Evolutionary conservation across 31 red algal genomes (phyloP).

Genomic region (Odonthalia washingtoniensis): DNA sequence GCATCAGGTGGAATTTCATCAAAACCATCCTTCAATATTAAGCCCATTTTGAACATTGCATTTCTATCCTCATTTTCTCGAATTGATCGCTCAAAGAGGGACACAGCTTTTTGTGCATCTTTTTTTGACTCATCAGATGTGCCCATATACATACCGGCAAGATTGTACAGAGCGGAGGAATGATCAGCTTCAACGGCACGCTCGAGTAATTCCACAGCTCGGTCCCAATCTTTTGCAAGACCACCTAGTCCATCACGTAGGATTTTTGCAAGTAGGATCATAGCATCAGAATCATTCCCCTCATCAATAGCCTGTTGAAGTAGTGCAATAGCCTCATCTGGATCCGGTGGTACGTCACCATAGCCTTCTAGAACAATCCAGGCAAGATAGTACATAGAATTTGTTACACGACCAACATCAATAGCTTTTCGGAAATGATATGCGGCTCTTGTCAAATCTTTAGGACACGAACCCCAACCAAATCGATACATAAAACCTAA

Average conservation of each 20-base stretch:
- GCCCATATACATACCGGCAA: neutral
- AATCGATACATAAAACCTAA: neutral
- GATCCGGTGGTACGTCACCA: neutral
- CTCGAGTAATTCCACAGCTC: constrained; percentile 21
- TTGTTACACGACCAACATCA: constrained; percentile 7
- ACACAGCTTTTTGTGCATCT: neutral
- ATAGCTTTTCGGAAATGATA: neutral
- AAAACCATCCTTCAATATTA: neutral
- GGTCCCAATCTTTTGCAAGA: neutral
- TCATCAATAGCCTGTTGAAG: neutral
- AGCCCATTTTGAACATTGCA: neutral
- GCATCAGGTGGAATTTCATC: neutral
- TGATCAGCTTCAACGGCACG: constrained; percentile 13
- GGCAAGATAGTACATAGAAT: constrained; percentile 44
- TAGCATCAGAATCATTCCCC: constrained; percentile 21
- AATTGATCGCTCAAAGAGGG: neutral
- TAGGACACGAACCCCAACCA: neutral
- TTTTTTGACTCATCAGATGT: neutral
- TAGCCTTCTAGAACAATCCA: constrained; percentile 1
- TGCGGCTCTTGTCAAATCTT: neutral
- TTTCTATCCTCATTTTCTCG: neutral
- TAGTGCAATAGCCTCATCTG: neutral
- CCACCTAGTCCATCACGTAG: neutral
- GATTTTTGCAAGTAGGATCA: constrained; percentile 27
- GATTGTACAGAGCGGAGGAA: constrained; percentile 16